Evolutionary conservation across 2,329 filamentous ascomycete species (phyloP).

Genomic region (Pleoardoris graminearum): DNA sequence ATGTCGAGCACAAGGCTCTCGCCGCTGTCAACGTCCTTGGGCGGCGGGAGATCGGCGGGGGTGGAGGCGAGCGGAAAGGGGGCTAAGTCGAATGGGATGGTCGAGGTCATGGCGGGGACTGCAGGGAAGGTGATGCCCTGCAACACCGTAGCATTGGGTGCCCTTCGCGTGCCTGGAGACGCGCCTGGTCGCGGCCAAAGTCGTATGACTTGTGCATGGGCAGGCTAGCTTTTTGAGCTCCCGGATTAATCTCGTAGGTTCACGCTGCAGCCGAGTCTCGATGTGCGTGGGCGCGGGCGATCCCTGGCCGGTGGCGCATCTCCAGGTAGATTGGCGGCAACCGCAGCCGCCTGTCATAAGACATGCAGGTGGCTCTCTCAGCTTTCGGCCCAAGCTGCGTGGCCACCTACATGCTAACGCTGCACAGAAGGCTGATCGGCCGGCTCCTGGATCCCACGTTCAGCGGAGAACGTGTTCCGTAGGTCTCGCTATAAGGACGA

Average conservation of each 20-base stretch:
- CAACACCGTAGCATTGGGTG: not conserved
- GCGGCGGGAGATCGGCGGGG: slow-evolving; percentile 20
- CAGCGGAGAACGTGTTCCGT: not conserved
- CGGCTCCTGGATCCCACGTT: not conserved
- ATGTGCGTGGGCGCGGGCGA: not conserved
- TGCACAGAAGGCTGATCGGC: not conserved
- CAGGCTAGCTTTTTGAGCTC: slow-evolving; percentile 9
- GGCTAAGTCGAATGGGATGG: not conserved
- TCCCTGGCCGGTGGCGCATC: not conserved
- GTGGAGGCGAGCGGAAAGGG: slow-evolving; percentile 10
- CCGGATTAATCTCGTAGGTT: not conserved
- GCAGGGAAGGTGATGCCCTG: not conserved
- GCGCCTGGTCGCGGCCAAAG: not conserved
- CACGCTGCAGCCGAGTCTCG: not conserved
- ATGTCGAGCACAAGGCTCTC: slow-evolving; percentile 20
- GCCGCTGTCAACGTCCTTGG: not conserved
- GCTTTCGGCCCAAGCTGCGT: not conserved
- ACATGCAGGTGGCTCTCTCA: not conserved
- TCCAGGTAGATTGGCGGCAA: not conserved
- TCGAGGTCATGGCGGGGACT: slow-evolving; percentile 1
- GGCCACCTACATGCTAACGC: not conserved
- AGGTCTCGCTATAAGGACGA: too few species aligned
- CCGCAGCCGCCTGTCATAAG: not conserved
- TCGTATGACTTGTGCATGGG: slow-evolving; percentile 8
- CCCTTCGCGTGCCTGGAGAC: not conserved